Percentiles rank a stretch among this genome's conserved stretches.
phyloP scores from a whole-genome alignment of 495 filamentous ascomycete genomes.

The Neurospora intermedia region DNA sequence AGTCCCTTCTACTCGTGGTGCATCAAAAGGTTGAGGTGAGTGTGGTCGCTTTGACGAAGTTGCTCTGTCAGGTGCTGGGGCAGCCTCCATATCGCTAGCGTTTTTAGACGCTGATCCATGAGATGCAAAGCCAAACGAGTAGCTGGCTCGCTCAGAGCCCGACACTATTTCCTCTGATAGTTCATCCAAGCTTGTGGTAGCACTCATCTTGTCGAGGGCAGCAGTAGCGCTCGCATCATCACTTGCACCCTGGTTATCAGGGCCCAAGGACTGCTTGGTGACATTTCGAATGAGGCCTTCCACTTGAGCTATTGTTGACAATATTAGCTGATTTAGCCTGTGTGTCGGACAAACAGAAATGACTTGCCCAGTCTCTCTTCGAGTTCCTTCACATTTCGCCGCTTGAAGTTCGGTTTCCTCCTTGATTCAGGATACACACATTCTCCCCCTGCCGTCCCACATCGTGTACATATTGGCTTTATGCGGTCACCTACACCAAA shows the following conservation, averaged over 20 bases:
- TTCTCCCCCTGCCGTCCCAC: slow-evolving; percentile 55
- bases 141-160: neutral
- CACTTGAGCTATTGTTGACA: slow-evolving; percentile 30
- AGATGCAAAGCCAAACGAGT: neutral
- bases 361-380: slow-evolving; percentile 65
- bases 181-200: neutral
- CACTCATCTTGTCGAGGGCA: neutral
- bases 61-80: neutral
- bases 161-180: neutral
- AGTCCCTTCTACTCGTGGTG: neutral
- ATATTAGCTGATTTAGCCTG: neutral
- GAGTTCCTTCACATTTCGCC: slow-evolving; percentile 75
- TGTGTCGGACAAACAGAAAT: neutral
- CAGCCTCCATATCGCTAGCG: neutral
- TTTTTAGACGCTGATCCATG: neutral
- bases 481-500: slow-evolving; percentile 37
- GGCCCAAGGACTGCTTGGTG: slow-evolving; percentile 5
- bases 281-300: slow-evolving; percentile 33
- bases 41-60: neutral
- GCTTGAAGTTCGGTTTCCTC: slow-evolving; percentile 80
- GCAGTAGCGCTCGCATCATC: neutral
- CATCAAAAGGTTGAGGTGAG: slow-evolving; percentile 1
- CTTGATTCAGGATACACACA: slow-evolving; percentile 77
- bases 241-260: neutral
- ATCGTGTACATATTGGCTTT: slow-evolving; percentile 64